Percentiles rank a stretch among this genome's conserved stretches.
phyloP scores from a whole-genome alignment of 129 eudicot species.

The Flaveria bidentis region DNA sequence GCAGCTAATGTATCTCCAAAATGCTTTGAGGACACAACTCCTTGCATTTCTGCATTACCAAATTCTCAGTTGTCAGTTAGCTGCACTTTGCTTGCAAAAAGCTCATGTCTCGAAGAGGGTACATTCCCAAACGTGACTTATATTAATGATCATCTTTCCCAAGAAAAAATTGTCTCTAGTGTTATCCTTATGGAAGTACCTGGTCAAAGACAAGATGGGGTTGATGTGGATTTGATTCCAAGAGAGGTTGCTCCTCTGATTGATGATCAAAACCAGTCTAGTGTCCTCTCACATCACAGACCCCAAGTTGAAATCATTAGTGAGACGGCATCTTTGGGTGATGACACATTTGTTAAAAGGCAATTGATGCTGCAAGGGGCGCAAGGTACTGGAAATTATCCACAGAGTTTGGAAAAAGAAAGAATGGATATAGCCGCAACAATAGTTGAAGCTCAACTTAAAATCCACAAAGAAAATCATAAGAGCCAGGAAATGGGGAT shows the following conservation, averaged over 20 bases:
- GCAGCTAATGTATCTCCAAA: neutral
- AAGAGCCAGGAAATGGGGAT: constrained; percentile 24
- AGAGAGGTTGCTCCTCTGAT: constrained; percentile 26
- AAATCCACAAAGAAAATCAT: neutral
- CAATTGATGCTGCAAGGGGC: constrained; percentile 30
- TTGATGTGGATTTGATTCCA: constrained; percentile 29
- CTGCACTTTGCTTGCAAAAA: constrained; percentile 1
- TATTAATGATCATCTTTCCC: constrained; percentile 9
- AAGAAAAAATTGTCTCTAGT: constrained; percentile 30
- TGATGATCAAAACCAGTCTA: constrained; percentile 24
- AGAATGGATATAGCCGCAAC: constrained; percentile 17
- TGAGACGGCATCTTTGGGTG: constrained; percentile 26
- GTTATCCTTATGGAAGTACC: constrained; percentile 19
- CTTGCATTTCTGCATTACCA: constrained; percentile 2
- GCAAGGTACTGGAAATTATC: constrained; percentile 19
- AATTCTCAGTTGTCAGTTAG: constrained; percentile 11
- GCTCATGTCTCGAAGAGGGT: constrained; percentile 19
- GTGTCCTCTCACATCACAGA: neutral
- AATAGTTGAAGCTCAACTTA: constrained; percentile 25
- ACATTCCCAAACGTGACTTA: neutral
- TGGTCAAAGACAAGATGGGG: constrained; percentile 19
- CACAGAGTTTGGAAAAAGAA: constrained; percentile 18
- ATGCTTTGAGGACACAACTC: constrained; percentile 16
- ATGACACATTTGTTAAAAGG: constrained; percentile 8
- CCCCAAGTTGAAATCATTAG: constrained; percentile 20